A percentile compares a stretch with the other conserved stretches of the same genome.
Evolutionary conservation across 345 rosid genomes (phyloP).

Genomic region (Pistacia integerrima): DNA sequence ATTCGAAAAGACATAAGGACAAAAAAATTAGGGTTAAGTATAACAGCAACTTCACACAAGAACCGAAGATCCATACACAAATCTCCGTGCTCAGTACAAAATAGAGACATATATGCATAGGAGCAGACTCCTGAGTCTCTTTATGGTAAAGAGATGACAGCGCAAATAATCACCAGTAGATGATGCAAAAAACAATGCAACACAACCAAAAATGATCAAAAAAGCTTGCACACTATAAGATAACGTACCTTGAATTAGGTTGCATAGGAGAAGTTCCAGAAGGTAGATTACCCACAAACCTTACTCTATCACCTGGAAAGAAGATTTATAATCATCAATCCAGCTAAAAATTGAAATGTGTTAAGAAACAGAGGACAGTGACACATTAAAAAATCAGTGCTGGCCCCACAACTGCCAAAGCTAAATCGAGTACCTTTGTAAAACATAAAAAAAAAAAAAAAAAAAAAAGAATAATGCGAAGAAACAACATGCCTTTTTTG

Average conservation of each 20-base stretch:
- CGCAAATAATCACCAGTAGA: neutral
- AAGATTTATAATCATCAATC: conserved; percentile 24
- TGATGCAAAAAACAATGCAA: conserved; percentile 1
- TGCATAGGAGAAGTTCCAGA: conserved; percentile 55
- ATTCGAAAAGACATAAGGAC: neutral
- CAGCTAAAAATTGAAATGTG: conserved; percentile 17
- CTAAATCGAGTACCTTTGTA: neutral
- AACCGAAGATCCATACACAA: neutral
- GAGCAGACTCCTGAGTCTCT: neutral
- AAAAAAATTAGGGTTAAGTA: neutral
- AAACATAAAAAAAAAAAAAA: too few relatives aligned
- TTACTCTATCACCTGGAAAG: conserved; percentile 91
- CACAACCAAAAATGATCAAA: neutral
- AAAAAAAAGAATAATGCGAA: neutral
- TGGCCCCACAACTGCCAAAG: neutral
- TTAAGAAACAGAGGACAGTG: conserved; percentile 8
- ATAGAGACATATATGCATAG: neutral
- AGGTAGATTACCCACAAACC: conserved; percentile 57
- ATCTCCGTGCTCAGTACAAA: neutral
- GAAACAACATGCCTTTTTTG: conserved; percentile 62
- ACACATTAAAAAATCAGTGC: neutral
- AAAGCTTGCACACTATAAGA: conserved; percentile 5
- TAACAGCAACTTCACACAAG: neutral
- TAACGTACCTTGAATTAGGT: conserved; percentile 51
- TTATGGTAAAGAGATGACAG: neutral